Conservation (phyloP, 2,329 filamentous ascomycete genomes). For the Nothopassalora personata region DNA sequence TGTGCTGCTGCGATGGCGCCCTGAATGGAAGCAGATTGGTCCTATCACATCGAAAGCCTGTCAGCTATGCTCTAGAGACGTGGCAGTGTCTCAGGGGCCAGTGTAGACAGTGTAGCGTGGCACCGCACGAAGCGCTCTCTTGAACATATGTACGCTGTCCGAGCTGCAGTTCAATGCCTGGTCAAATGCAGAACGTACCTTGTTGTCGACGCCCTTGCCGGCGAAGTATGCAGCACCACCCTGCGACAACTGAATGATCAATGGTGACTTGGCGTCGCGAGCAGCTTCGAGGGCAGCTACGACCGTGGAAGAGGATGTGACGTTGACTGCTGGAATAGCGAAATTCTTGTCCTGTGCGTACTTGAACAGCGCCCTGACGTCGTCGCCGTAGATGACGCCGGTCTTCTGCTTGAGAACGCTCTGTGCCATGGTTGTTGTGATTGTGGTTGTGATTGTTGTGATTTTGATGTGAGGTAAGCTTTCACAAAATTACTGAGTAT, state of each 20-base stretch:
- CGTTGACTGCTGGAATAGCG: slow-evolving; percentile 71
- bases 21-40: slow-evolving; percentile 83
- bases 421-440: slow-evolving; percentile 22
- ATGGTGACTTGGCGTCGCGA: slow-evolving; percentile 81
- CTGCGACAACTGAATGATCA: slow-evolving; percentile 90
- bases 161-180: too few relatives aligned
- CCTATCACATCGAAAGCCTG: slow-evolving; percentile 19
- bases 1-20: slow-evolving; percentile 85
- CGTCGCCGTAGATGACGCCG: slow-evolving; percentile 37
- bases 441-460: slow-evolving; percentile 2
- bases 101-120: too few relatives aligned
- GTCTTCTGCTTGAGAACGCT: slow-evolving; percentile 31
- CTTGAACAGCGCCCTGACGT: slow-evolving; percentile 62
- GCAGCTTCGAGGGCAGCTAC: slow-evolving; percentile 91
- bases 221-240: slow-evolving; percentile 68
- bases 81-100: too few relatives aligned
- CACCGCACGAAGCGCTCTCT: too few relatives aligned
- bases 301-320: slow-evolving; percentile 84
- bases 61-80: too few relatives aligned
- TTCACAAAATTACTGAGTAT: background rate
- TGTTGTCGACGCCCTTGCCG: slow-evolving; percentile 68
- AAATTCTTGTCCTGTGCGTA: slow-evolving; percentile 84
- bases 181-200: slow-evolving; percentile 17
- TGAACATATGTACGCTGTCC: too few relatives aligned
- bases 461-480: background rate